phyloP scores from a whole-genome alignment of 345 rosid genomes.

The Murraya koenigii region DNA sequence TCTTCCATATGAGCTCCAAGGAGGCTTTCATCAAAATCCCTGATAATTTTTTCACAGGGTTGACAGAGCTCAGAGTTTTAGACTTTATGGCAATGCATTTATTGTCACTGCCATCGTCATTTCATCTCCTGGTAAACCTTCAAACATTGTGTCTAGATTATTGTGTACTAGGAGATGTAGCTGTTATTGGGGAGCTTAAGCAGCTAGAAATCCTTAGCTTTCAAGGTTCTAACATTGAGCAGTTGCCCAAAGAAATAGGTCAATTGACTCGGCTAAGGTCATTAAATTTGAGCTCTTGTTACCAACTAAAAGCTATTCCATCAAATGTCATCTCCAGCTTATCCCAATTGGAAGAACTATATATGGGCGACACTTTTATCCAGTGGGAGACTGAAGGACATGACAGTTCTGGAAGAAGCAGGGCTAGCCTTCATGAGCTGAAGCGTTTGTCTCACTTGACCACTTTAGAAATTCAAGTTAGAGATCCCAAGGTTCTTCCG shows the following conservation, averaged over 20 bases:
- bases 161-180: background rate
- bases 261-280: conserved; percentile 11
- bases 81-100: background rate
- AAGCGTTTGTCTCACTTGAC: conserved; percentile 16
- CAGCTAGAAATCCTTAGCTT: conserved; percentile 22
- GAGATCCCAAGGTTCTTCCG: background rate
- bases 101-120: conserved; percentile 14
- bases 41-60: conserved; percentile 5
- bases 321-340: conserved; percentile 13
- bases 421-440: conserved; percentile 25
- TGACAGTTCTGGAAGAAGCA: background rate
- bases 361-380: conserved; percentile 8
- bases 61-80: conserved; percentile 24
- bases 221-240: background rate
- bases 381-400: conserved; percentile 21
- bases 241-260: conserved; percentile 24
- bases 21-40: background rate
- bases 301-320: conserved; percentile 10
- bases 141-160: conserved; percentile 18
- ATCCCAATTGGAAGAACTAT: conserved; percentile 27
- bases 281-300: conserved; percentile 14
- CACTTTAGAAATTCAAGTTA: conserved; percentile 12
- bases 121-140: conserved; percentile 8
- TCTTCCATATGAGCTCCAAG: background rate
- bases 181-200: conserved; percentile 4